Evolutionary conservation across 2,329 filamentous ascomycete species (phyloP), one percentile per base, ranked within the genome.

Genomic region (Ilyonectria destructans): DNA sequence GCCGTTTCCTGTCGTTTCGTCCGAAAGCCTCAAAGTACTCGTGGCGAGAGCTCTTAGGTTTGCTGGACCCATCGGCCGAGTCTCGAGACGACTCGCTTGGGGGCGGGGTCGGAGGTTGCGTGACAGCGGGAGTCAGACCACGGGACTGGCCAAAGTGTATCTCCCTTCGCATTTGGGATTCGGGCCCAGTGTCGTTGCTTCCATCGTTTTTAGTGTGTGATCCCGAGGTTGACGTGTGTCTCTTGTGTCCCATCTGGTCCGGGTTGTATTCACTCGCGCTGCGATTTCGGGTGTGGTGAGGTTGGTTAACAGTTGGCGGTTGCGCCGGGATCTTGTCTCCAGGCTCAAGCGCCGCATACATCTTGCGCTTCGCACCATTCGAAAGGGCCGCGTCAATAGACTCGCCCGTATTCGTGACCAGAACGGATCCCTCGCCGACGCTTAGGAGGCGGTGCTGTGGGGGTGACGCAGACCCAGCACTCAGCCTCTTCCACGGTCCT

Each of bases 261-360:
- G 95, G 94, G 0, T 90, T 87, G 80, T 97, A 97, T 71, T 98
- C 95, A 83, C 95, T 97, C 29, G 96, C 84, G 80, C 95, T 98
- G 74, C 95, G 88, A 79, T 96, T 95, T 67, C 93, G 89, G 13
- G 85, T 84, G 79, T 94, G 93, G 15, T 62, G 67, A 65, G 66
- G 67, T 29, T 69, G 69, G n/a, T 70, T 62, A 15, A 67, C 66
- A 29, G 45, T 40, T 40, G 78, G 75, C 23, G 79, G 74, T 23
- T 89, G 80, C 13, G 83, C 83, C 23, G 85, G 68, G 4, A 65
- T 62, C 55, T 70, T 73, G 13, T 76, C 71, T 43, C 80, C 80
- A 33, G 77, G 77, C 63, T 78, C 77, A 40, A 76, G 77, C 58
- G 73, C 58, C 13, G 75, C 84, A 73, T 90, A 91, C 31, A 84